These are phyloP conservation scores for Marchantia polymorpha DNA, from an alignment of 225 moss, liverwort and hornwort species.

Conservation along the genomic window DNA sequence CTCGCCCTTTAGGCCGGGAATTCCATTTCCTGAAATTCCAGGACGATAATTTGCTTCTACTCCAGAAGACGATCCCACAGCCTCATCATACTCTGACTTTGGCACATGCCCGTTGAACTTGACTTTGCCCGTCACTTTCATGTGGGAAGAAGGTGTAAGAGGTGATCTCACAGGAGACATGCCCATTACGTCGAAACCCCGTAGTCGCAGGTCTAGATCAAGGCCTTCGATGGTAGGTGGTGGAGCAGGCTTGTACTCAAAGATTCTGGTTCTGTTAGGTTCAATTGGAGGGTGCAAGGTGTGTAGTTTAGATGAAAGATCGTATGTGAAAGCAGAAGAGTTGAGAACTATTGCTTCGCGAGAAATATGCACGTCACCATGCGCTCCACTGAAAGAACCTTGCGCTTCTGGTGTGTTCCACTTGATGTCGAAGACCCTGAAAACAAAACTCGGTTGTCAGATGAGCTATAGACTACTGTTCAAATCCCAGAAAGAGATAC, in stretches of 20 bases:
- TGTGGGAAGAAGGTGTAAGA: slow-evolving; percentile 69
- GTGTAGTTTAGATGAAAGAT: slow-evolving; percentile 63
- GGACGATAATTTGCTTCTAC: slow-evolving; percentile 30
- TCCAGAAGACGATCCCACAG: neutral
- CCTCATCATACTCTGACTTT: slow-evolving; percentile 18
- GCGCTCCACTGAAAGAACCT: slow-evolving; percentile 88
- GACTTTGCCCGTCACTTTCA: slow-evolving; percentile 88
- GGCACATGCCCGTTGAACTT: slow-evolving; percentile 94
- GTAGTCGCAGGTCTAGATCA: slow-evolving; percentile 76
- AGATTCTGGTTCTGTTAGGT: slow-evolving; percentile 41
- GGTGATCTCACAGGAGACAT: slow-evolving; percentile 62
- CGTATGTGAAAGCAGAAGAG: slow-evolving; percentile 82
- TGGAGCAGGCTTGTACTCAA: slow-evolving; percentile 64
- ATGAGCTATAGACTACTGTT: neutral
- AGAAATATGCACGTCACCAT: slow-evolving; percentile 82
- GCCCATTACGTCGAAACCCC: slow-evolving; percentile 87
- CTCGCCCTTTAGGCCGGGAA: slow-evolving; percentile 69
- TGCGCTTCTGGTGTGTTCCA: slow-evolving; percentile 97
- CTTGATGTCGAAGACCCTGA: slow-evolving; percentile 93
- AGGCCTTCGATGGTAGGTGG: slow-evolving; percentile 76
- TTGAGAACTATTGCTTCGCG: slow-evolving; percentile 77
- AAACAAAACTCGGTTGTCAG: slow-evolving; percentile 13
- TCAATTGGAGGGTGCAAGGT: slow-evolving; percentile 76
- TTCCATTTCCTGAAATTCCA: slow-evolving; percentile 28
- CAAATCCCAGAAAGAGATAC: no score